Base-by-base conservation (phyloP, 2,329 filamentous ascomycete species). In the Aspergillus intermedius region DNA sequence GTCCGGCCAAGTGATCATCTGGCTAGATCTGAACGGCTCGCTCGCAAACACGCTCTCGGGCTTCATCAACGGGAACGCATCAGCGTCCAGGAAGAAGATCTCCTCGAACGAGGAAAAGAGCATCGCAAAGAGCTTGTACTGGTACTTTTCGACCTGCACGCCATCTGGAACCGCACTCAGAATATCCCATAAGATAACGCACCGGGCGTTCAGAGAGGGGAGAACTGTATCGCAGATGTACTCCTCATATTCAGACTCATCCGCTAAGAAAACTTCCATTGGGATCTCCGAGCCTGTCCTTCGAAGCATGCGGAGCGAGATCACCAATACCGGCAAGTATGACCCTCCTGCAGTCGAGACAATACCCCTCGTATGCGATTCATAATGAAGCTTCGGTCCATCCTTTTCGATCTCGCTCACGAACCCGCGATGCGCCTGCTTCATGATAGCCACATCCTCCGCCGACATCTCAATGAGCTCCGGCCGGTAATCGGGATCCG, bases 101-200 rank as follows among this genome's bases (percentile, higher is more conserved):
- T 75, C 64, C 50, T 75, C 69, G 47, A 77, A 78, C 0, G 72
- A 73, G 6, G 73, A 76, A 54, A 77, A 74, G 5, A 77, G 61
- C 57, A 77, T 71, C 1, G 74, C 70, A 30, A 77, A 69, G 1
- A 67, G 62, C 54, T 78, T 78, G 56, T 74, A 68, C 52, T 77
- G 75, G 56, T 73, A 77, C 34, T 69, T 66, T 13, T 63, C 57
- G 44, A 77, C 67, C 10, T 65, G 55, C 23, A 64, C 55, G 5
- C 54, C 46, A 4, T 56, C 55, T 0, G 61, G 57, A 0, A 64
- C 57, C 1, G 57, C 57, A 12, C 63, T 54, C 4, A 77, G 54
- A 7, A 74, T 69, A n/a, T 69, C 64, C 2, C 69, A 69, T 4
- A 78, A 59, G 0, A 77, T 56, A n/a, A 74, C 47, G 46, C 73